phyloP scores from a whole-genome alignment of 116 monocot genomes.

The Phalaenopsis hybrid region DNA sequence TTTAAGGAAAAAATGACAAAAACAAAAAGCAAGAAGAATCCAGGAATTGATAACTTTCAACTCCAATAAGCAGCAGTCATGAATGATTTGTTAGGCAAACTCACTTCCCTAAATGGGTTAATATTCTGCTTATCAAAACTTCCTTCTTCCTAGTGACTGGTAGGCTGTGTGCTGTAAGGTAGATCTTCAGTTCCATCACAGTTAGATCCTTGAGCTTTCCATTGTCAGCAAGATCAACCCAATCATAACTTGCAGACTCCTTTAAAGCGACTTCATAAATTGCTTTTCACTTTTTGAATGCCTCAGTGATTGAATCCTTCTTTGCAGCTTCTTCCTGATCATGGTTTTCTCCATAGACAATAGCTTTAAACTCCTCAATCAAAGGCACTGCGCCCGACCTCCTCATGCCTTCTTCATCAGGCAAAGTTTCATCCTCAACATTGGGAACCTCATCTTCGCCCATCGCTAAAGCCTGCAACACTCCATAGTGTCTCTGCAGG shows the following conservation, averaged over 20 bases:
- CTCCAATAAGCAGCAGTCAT: too few species aligned
- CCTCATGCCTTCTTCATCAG: slow-evolving; percentile 87
- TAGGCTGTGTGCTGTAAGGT: slow-evolving; percentile 65
- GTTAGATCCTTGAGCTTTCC: slow-evolving; percentile 91
- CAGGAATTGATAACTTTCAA: too few species aligned
- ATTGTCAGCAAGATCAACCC: slow-evolving; percentile 82
- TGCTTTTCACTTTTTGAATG: slow-evolving; percentile 72
- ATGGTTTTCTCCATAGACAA: slow-evolving; percentile 85
- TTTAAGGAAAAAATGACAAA: too few species aligned
- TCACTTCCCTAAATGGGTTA: slow-evolving; percentile 83
- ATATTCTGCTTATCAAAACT: slow-evolving; percentile 66
- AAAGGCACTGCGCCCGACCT: slow-evolving; percentile 68
- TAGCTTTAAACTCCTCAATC: slow-evolving; percentile 63
- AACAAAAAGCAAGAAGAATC: too few species aligned
- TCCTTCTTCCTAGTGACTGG: slow-evolving; percentile 83
- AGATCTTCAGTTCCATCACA: slow-evolving; percentile 76
- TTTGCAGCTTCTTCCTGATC: slow-evolving; percentile 59
- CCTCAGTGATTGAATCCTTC: slow-evolving; percentile 29
- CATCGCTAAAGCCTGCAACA: slow-evolving; percentile 81
- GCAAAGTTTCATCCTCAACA: slow-evolving; percentile 87
- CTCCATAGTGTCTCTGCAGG: slow-evolving; percentile 81
- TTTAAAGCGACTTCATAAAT: slow-evolving; percentile 41
- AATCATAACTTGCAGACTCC: slow-evolving; percentile 50
- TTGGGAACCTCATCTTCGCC: slow-evolving; percentile 91
- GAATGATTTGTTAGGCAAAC: too few species aligned